A percentile compares a stretch with the other conserved stretches of the same genome.
These are phyloP conservation scores for Zygosaccharomyces rouxii DNA, from an alignment of 805 yeast genomes.

Conservation along the genomic window DNA sequence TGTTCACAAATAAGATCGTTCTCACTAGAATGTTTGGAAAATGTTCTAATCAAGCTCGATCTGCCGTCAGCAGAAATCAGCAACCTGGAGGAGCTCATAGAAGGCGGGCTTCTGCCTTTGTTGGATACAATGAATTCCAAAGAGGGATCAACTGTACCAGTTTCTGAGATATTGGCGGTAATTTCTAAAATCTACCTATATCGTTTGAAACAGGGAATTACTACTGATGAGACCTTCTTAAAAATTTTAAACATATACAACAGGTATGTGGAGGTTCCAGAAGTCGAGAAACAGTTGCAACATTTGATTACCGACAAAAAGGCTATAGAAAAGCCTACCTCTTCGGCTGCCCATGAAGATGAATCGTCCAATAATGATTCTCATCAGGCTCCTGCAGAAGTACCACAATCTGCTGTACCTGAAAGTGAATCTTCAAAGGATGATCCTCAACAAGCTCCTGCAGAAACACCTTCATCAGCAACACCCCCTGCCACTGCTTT, in stretches of 20 bases:
- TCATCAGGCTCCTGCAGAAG: background rate
- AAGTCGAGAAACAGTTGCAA: constrained; percentile 38
- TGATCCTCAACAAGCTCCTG: background rate
- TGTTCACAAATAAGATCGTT: constrained; percentile 68
- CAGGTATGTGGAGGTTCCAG: constrained; percentile 37
- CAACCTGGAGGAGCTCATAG: constrained; percentile 56
- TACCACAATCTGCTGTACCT: background rate
- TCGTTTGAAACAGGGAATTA: constrained; percentile 37
- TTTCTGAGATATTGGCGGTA: constrained; percentile 61
- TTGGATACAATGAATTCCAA: constrained; percentile 18
- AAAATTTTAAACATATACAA: constrained; percentile 38
- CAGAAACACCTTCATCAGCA: background rate
- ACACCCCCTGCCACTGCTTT: background rate
- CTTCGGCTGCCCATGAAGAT: background rate
- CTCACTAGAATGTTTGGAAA: constrained; percentile 60
- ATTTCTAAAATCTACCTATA: constrained; percentile 62
- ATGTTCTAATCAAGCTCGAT: constrained; percentile 37
- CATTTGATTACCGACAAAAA: constrained; percentile 38
- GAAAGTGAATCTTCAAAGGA: background rate
- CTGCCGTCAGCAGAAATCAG: constrained; percentile 38
- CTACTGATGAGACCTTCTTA: constrained; percentile 38
- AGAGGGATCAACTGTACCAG: constrained; percentile 38
- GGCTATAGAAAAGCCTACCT: constrained; percentile 20
- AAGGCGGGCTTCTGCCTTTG: constrained; percentile 66
- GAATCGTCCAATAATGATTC: background rate